These are phyloP conservation scores for Microdochium paspali DNA, from an alignment of 2,329 filamentous ascomycete genomes.

Conservation along the genomic window DNA sequence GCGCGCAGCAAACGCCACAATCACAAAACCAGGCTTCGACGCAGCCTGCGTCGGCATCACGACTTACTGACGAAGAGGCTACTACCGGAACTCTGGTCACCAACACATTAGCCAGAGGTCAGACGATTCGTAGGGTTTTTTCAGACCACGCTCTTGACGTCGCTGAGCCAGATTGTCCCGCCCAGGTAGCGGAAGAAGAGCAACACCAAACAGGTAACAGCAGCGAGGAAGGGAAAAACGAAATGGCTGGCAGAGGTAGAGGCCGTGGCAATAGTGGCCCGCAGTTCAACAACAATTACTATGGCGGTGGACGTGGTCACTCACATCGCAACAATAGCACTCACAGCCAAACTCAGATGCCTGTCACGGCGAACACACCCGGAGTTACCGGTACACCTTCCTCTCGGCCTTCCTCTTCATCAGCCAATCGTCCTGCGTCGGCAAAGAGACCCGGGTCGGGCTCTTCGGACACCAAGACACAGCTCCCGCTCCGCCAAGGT, in stretches of 20 bases:
- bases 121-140: neutral
- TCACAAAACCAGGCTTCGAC: neutral
- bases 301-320: no score
- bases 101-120: neutral
- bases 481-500: neutral
- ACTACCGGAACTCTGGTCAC: neutral
- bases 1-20: constrained; percentile 3
- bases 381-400: neutral
- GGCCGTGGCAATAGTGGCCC: neutral
- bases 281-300: neutral
- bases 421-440: neutral
- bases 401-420: neutral
- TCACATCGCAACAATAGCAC: neutral
- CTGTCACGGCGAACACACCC: neutral
- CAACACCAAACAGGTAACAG: neutral
- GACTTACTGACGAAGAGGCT: neutral
- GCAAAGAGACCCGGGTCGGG: neutral
- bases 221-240: neutral
- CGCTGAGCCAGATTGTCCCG: no score
- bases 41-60: neutral
- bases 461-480: neutral
- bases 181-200: neutral
- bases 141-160: neutral
- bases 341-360: neutral
- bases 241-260: neutral